A percentile compares a stretch with the other conserved stretches of the same genome.
phyloP scores from a whole-genome alignment of 2,329 filamentous ascomycete genomes.

The Penicillium sp. region DNA sequence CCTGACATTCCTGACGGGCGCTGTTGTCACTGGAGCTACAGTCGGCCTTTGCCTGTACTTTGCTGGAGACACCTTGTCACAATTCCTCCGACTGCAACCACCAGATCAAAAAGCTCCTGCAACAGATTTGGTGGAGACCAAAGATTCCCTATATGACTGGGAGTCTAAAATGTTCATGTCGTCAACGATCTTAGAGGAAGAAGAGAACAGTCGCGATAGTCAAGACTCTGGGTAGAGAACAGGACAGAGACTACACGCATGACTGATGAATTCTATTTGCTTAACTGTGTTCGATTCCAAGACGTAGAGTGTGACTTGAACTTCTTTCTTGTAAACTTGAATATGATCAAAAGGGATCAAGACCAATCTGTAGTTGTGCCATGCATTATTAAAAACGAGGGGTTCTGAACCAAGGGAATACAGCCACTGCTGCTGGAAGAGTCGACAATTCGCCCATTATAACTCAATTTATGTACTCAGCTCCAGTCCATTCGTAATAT shows the following conservation, averaged over 20 bases:
- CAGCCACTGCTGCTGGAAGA: neutral
- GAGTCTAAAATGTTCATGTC: constrained; percentile 25
- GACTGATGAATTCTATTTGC: neutral
- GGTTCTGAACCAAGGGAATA: neutral
- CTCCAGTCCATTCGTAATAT: neutral
- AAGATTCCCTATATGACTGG: constrained; percentile 21
- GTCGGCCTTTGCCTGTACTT: constrained; percentile 64
- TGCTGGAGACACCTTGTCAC: constrained; percentile 59
- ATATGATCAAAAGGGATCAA: neutral
- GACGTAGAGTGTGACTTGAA: neutral
- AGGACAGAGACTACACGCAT: neutral
- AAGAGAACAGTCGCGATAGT: constrained; percentile 33
- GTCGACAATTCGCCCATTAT: neutral
- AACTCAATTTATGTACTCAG: neutral
- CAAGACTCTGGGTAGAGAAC: constrained; percentile 15
- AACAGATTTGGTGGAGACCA: constrained; percentile 16
- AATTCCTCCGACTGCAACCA: constrained; percentile 44
- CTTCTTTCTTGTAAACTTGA: neutral
- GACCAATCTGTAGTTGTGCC: neutral
- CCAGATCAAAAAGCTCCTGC: constrained; percentile 16
- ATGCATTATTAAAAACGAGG: neutral
- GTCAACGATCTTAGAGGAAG: constrained; percentile 39
- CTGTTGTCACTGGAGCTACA: constrained; percentile 67
- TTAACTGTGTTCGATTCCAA: neutral
- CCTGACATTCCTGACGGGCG: constrained; percentile 48